Conservation (phyloP, 1,284 basidiomycete species). For the Heliocybe sulcata region DNA sequence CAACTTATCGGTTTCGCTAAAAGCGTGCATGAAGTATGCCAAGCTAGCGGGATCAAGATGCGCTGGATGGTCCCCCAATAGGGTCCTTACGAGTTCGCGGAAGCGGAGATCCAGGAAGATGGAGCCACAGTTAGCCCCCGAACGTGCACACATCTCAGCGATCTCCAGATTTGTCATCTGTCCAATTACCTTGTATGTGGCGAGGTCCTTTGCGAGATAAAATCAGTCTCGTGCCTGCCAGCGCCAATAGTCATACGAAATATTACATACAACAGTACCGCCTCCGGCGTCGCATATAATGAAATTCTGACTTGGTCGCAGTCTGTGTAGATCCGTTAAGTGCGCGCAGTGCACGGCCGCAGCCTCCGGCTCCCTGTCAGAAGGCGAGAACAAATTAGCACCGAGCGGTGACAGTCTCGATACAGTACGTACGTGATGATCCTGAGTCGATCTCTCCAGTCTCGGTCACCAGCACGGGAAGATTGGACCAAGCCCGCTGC, state of each 20-base stretch:
- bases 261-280: slow-evolving; percentile 55
- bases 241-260: not conserved
- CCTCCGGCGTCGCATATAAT: slow-evolving; percentile 80
- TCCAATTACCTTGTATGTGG: slow-evolving; percentile 77
- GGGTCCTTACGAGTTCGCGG: slow-evolving; percentile 62
- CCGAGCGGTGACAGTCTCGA: slow-evolving; percentile 4
- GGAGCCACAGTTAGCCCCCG: slow-evolving; percentile 76
- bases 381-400: slow-evolving; percentile 8
- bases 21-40: slow-evolving; percentile 80
- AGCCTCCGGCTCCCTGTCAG: slow-evolving; percentile 66
- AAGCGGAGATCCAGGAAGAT: slow-evolving; percentile 80
- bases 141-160: slow-evolving; percentile 77
- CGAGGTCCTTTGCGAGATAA: slow-evolving; percentile 38
- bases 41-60: slow-evolving; percentile 73
- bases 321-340: slow-evolving; percentile 66
- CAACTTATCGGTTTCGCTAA: slow-evolving; percentile 80
- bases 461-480: slow-evolving; percentile 57
- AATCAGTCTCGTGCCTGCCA: not conserved
- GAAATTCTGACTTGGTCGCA: slow-evolving; percentile 73
- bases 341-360: slow-evolving; percentile 80
- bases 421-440: slow-evolving; percentile 58
- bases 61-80: slow-evolving; percentile 68
- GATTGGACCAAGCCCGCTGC: slow-evolving; percentile 69
- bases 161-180: slow-evolving; percentile 71
- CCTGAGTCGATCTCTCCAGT: slow-evolving; percentile 70